phyloP scores from a whole-genome alignment of 768 basidiomycete species.

The Hypholoma sublateritium region DNA sequence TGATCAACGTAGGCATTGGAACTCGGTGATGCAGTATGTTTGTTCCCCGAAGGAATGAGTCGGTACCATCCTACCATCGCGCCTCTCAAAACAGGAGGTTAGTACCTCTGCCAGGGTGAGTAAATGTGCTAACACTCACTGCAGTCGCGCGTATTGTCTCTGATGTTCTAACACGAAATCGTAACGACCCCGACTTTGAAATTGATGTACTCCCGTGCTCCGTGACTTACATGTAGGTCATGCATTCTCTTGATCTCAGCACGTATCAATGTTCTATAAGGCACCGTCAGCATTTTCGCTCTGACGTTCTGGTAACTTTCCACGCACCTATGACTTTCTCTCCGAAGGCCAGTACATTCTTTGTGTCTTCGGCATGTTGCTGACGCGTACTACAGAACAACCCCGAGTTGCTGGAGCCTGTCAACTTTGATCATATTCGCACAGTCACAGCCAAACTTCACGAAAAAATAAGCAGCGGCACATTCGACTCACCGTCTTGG shows the following conservation, averaged over 20 bases:
- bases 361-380: neutral
- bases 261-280: conserved; percentile 32
- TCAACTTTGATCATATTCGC: conserved; percentile 61
- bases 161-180: conserved; percentile 71
- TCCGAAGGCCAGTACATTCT: conserved; percentile 47
- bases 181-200: conserved; percentile 66
- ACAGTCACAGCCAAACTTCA: conserved; percentile 61
- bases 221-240: conserved; percentile 73
- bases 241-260: conserved; percentile 1
- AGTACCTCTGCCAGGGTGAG: conserved; percentile 12
- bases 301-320: conserved; percentile 84
- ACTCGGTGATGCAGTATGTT: conserved; percentile 72
- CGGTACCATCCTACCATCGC: conserved; percentile 86
- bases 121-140: neutral
- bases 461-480: conserved; percentile 70
- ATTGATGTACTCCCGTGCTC: conserved; percentile 76
- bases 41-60: conserved; percentile 88
- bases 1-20: conserved; percentile 60
- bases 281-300: conserved; percentile 86
- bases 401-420: conserved; percentile 69
- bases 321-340: conserved; percentile 67
- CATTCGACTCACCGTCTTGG: conserved; percentile 87
- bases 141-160: conserved; percentile 80
- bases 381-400: conserved; percentile 45
- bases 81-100: conserved; percentile 85